Conservation (phyloP, 2,329 filamentous ascomycete genomes). For the Sporothrix protearum region DNA sequence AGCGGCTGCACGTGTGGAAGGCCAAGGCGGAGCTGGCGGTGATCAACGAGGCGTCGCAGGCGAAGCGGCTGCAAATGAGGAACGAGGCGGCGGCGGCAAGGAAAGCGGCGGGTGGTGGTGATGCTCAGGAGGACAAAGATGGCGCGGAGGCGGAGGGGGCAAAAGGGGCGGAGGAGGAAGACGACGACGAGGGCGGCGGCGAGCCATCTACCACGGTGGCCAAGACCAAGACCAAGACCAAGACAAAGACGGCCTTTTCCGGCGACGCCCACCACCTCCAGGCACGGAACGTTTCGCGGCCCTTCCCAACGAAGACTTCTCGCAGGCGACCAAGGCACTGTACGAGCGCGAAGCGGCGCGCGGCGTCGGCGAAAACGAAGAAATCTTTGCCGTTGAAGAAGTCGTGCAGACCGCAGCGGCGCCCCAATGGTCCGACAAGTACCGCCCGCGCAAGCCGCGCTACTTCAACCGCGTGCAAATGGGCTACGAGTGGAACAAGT, state of each 20-base stretch:
- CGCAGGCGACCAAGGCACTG: slow-evolving; percentile 78
- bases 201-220: not conserved
- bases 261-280: slow-evolving; percentile 43
- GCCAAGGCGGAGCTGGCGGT: slow-evolving; percentile 78
- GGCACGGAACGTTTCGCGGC: slow-evolving; percentile 66
- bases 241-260: no score
- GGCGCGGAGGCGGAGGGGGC: no score
- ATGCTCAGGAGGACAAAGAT: not conserved
- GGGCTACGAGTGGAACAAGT: slow-evolving; percentile 99
- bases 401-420: slow-evolving; percentile 59
- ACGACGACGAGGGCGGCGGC: not conserved
- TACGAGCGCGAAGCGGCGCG: slow-evolving; percentile 92
- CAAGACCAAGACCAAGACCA: not conserved
- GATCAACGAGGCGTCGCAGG: slow-evolving; percentile 72
- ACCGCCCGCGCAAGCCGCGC: slow-evolving; percentile 83
- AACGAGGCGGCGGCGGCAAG: slow-evolving; percentile 44
- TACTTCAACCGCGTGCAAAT: slow-evolving; percentile 99
- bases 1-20: slow-evolving; percentile 84
- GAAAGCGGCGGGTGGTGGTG: not conserved
- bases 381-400: slow-evolving; percentile 91
- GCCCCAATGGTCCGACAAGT: slow-evolving; percentile 78
- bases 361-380: slow-evolving; percentile 88
- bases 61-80: slow-evolving; percentile 63
- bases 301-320: slow-evolving; percentile 72
- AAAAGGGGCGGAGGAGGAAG: not conserved